Base-by-base conservation (phyloP, 2,329 filamentous ascomycete genomes). In the Graphiopsis chlorocephala region DNA sequence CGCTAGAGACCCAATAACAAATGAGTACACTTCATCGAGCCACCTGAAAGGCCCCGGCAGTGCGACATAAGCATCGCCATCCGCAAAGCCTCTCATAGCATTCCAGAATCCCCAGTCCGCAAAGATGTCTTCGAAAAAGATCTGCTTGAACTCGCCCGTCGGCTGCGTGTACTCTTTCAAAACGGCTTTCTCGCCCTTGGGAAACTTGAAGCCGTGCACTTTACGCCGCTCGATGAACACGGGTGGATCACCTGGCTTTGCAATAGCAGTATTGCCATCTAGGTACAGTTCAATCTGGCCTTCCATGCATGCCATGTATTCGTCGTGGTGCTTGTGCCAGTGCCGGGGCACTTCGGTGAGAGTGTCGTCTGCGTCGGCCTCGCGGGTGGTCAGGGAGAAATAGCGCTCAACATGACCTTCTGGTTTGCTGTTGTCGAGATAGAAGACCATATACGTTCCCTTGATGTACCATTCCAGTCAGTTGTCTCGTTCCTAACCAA, bases 311-410 rank as follows among this genome's bases (percentile, higher is more conserved):
- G 61, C 20, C 65, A 67, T 67, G 52, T 63, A 65, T 38, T 67
- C 65, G 58, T 67, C 65, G 25, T 67, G 65, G 35, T 67, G 47
- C 48, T 67, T 68, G 66, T 68, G 67, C 67, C 67, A 68, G 56
- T 68, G 67, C 25, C 47, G 20, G 33, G 61, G 61, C 20, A 67
- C 63, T 31, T 62, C 61, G 3, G 60, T 61, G 12, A 59, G 45
- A 64, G 61, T 66, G 26, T 59, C 62, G 28, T 64, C 65, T 11
- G 64, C 33, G 4, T 52, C 20, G 35, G 64, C 64, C 28, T 66
- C 61, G 50, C 67, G 64, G 23, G 47, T 55, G 10, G 66, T 66
- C 38, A 63, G 31, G 17, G 66, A 57, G 45, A 55, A 68, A 53
- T 67, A 63, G 11, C 56, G 61, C 35, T 65, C 23, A 11, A 61